Evolutionary conservation across 352 stramenopile genomes (phyloP).

Genomic region (Phytophthora idaei): DNA sequence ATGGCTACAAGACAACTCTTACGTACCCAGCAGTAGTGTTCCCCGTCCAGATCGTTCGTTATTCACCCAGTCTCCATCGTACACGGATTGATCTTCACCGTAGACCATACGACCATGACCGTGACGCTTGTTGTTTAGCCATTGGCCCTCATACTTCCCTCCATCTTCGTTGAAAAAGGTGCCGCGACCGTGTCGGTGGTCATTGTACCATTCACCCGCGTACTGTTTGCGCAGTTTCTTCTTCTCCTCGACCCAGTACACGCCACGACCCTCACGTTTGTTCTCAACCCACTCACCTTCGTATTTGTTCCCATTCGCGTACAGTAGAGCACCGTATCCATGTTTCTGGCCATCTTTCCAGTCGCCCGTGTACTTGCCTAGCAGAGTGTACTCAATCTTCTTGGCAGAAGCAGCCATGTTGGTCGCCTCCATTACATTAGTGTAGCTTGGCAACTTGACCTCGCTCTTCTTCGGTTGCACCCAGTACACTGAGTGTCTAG

Average conservation of each 20-base stretch:
- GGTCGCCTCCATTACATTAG: conserved; percentile 43
- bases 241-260: conserved; percentile 82
- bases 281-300: conserved; percentile 86
- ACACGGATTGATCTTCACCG: conserved; percentile 84
- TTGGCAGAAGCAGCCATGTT: conserved; percentile 44
- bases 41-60: conserved; percentile 82
- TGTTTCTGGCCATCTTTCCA: conserved; percentile 94
- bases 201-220: conserved; percentile 75
- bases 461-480: conserved; percentile 55
- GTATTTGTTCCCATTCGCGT: conserved; percentile 92
- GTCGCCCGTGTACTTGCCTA: conserved; percentile 92
- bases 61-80: conserved; percentile 81
- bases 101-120: conserved; percentile 72
- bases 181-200: conserved; percentile 78
- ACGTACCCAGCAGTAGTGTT: conserved; percentile 58
- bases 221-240: conserved; percentile 83
- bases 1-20: neutral
- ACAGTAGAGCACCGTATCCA: conserved; percentile 90
- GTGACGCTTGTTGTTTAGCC: conserved; percentile 76
- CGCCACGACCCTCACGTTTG: conserved; percentile 81
- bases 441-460: conserved; percentile 33
- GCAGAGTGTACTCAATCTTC: conserved; percentile 65
- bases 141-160: conserved; percentile 82
- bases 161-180: conserved; percentile 87
- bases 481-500: conserved; percentile 84